Percentiles rank a stretch among this genome's conserved stretches.
These are phyloP conservation scores for Eimeria acervulina DNA, from an alignment of 169 alveolate species.

Conservation along the genomic window DNA sequence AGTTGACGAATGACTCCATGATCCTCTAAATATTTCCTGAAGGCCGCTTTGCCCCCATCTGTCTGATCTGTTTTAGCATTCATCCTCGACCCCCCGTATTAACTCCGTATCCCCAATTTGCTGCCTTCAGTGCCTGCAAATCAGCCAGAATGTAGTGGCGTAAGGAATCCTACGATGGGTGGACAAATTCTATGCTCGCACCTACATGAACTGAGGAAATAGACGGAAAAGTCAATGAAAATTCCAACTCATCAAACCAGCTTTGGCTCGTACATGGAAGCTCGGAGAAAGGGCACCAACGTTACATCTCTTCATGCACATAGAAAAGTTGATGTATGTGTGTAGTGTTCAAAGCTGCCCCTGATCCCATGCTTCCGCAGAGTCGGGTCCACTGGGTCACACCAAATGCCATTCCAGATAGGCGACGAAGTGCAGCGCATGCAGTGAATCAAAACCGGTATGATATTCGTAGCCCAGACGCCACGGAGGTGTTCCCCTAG, in stretches of 20 bases:
- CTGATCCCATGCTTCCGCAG: background rate
- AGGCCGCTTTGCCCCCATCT: conserved; percentile 93
- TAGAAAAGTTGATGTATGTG: background rate
- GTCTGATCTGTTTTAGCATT: conserved; percentile 22
- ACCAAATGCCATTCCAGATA: background rate
- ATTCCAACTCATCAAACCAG: background rate
- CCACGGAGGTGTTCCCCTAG: background rate
- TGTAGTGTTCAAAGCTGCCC: background rate
- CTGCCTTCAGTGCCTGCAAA: background rate
- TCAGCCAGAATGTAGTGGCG: background rate
- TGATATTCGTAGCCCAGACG: background rate
- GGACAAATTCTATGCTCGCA: background rate
- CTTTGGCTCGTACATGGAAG: background rate
- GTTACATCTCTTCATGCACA: background rate
- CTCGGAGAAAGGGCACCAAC: background rate
- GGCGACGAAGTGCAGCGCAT: background rate
- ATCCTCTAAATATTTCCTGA: conserved; percentile 93
- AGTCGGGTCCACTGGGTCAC: background rate
- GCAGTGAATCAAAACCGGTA: background rate
- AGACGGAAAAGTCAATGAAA: background rate
- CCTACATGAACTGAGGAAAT: too few species aligned
- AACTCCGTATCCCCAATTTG: background rate
- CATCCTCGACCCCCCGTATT: background rate
- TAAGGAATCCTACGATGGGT: background rate
- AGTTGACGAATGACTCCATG: conserved; percentile 93